These are phyloP conservation scores for Gentiana straminea DNA, from an alignment of 257 asterid species.

Conservation along the genomic window DNA sequence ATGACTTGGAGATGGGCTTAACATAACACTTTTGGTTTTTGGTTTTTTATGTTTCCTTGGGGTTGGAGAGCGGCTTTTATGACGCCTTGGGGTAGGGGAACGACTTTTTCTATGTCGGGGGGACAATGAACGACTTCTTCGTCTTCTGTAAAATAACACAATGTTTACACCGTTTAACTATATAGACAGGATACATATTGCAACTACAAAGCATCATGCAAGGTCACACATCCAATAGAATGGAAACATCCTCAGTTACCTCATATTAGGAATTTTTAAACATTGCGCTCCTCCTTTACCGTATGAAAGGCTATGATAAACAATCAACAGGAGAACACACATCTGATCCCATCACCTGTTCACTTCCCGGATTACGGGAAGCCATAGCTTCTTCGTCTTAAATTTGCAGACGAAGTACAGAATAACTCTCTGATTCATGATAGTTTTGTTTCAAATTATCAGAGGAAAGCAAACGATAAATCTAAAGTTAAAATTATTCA, in stretches of 20 bases:
- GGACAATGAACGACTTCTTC: slow-evolving; percentile 71
- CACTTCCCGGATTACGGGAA: slow-evolving; percentile 75
- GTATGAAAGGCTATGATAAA: slow-evolving; percentile 86
- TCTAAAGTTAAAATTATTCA: not conserved
- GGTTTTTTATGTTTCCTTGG: slow-evolving; percentile 51
- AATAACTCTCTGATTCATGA: slow-evolving; percentile 26
- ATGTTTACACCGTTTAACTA: slow-evolving; percentile 38
- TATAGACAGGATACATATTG: slow-evolving; percentile 13
- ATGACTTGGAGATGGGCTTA: slow-evolving; percentile 48
- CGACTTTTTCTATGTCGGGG: slow-evolving; percentile 59
- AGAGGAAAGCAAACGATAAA: not conserved
- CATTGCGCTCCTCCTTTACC: slow-evolving; percentile 91
- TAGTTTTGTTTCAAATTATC: not conserved
- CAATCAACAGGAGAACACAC: slow-evolving; percentile 82
- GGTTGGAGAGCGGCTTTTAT: slow-evolving; percentile 70
- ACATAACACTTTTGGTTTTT: slow-evolving; percentile 47
- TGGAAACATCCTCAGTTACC: slow-evolving; percentile 74
- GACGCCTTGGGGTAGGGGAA: slow-evolving; percentile 60
- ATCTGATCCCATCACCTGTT: slow-evolving; percentile 83
- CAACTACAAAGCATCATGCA: slow-evolving; percentile 23
- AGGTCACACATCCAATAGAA: slow-evolving; percentile 32
- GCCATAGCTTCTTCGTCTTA: slow-evolving; percentile 41
- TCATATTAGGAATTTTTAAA: slow-evolving; percentile 72
- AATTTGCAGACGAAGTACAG: slow-evolving; percentile 26
- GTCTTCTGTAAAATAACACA: slow-evolving; percentile 58